phyloP scores from a whole-genome alignment of 2,329 filamentous ascomycete species.

The Aspergillus sp. region DNA sequence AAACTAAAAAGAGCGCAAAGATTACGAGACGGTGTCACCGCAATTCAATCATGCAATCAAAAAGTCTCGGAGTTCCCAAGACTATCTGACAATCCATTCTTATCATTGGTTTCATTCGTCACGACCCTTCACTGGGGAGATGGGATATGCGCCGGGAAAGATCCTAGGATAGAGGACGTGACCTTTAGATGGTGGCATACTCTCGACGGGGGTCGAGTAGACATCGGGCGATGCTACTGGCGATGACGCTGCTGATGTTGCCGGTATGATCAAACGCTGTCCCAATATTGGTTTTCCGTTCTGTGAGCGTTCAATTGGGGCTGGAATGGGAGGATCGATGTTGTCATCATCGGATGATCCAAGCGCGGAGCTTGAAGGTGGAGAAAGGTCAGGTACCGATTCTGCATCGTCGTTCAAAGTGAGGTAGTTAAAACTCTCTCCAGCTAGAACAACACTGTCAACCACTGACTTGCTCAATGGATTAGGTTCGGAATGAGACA shows the following conservation, averaged over 20 bases:
- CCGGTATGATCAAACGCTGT: slow-evolving; percentile 1
- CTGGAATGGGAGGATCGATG: neutral
- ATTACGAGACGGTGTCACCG: neutral
- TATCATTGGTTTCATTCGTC: neutral
- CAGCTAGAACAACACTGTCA: neutral
- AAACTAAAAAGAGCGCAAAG: neutral
- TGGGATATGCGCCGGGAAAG: neutral
- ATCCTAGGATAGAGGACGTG: neutral
- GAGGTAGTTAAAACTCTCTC: neutral
- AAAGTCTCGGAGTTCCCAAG: neutral
- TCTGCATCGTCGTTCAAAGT: neutral
- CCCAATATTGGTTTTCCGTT: neutral
- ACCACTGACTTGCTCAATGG: neutral
- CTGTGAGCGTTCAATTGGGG: slow-evolving; percentile 1
- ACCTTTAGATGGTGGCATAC: neutral
- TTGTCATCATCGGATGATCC: neutral
- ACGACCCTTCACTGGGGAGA: neutral
- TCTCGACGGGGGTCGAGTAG: neutral
- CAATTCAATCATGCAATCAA: neutral
- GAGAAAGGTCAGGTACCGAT: slow-evolving; percentile 2
- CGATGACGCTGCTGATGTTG: neutral
- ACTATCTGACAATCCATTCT: neutral
- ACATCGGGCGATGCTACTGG: neutral
- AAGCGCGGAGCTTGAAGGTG: neutral
- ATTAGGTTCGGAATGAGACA: neutral